Base-by-base conservation (phyloP, 2,329 filamentous ascomycete species). In the Proliferodiscus dingleyae region DNA sequence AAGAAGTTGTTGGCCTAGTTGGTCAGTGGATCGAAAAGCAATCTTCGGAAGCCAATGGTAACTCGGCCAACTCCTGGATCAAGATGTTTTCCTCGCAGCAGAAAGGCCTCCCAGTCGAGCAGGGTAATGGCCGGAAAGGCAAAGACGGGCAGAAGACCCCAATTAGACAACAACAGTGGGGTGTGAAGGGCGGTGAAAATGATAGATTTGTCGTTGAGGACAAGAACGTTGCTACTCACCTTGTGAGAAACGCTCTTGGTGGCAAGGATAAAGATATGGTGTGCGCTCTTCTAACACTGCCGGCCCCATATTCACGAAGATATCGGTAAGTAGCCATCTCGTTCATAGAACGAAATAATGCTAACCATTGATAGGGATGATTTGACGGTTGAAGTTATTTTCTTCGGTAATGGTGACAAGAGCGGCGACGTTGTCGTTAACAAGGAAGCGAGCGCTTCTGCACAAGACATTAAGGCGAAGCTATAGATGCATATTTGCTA, bases 321-420 rank as follows among this genome's bases (percentile, higher is more conserved):
- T 98, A 97, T 64, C 81, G 91, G 87, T 90, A 74, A 62, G 74
- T 65, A 44, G 16, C 15, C 10, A 8, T n/a, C 8, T 28, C 22
- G 5, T 19, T 19, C 46, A 21, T 36, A 11, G 41, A 10, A 21
- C 16, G 4, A 34, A 34, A n/a, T 15, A 42, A 47, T 26, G 28
- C 50, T 56, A 39, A 56, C 32, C 41, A 13, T 22, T 41, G 43
- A 56, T 49, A 91, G 89, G 56, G 93, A 98, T 64, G 93, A 98
- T 64, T 71, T 98, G 52, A 98, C 93, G 0, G 91, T 98, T 13
- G 89, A 98, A 66, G 93, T 98, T 50, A 95, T 98, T 62, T 98
- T 98, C 76, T 98, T 98, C 60, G 93, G 93, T 49, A 81, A 95
- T 57, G 80, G 84, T 28, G 72, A 83, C 43, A 83, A 83, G 64